phyloP scores from a whole-genome alignment of 2,329 filamentous ascomycete genomes.

The Fusarium sulawesiense region DNA sequence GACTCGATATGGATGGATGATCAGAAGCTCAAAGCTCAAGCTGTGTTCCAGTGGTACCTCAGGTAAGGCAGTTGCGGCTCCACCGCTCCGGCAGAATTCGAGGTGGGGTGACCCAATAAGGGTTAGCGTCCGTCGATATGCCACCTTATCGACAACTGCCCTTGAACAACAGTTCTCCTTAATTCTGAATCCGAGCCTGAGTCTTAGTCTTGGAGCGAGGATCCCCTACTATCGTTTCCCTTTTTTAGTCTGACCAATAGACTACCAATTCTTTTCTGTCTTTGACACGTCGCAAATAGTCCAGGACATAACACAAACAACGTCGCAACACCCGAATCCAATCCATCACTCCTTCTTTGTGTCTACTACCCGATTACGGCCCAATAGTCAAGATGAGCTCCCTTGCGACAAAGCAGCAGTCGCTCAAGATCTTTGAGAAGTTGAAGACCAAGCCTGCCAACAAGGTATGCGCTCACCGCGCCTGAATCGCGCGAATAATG shows the following conservation, averaged over 20 bases:
- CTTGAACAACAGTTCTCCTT: conserved; percentile 51
- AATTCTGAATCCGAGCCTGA: conserved; percentile 40
- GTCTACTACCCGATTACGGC: conserved; percentile 23
- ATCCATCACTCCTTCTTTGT: conserved; percentile 5
- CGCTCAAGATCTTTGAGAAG: conserved; percentile 97
- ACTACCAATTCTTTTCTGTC: conserved; percentile 31
- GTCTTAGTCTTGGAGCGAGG: conserved; percentile 20
- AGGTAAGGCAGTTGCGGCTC: conserved; percentile 22
- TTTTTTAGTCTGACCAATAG: conserved; percentile 26
- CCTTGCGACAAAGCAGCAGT: conserved; percentile 90
- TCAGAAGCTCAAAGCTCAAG: conserved; percentile 11
- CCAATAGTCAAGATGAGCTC: conserved; percentile 65
- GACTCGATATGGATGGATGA: neutral
- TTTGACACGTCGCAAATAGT: conserved; percentile 35
- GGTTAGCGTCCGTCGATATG: conserved; percentile 55
- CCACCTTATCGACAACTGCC: conserved; percentile 54
- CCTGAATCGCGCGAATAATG: neutral
- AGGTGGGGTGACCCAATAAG: conserved; percentile 45
- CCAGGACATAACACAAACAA: neutral
- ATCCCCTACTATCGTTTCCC: conserved; percentile 22
- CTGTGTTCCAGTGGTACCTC: neutral
- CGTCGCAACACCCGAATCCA: neutral
- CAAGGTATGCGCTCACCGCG: conserved; percentile 72
- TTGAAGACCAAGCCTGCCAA: conserved; percentile 94
- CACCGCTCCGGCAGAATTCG: conserved; percentile 55